Conservation (phyloP, 371 early-diverging fungal species). For the Mucor mucedo region DNA sequence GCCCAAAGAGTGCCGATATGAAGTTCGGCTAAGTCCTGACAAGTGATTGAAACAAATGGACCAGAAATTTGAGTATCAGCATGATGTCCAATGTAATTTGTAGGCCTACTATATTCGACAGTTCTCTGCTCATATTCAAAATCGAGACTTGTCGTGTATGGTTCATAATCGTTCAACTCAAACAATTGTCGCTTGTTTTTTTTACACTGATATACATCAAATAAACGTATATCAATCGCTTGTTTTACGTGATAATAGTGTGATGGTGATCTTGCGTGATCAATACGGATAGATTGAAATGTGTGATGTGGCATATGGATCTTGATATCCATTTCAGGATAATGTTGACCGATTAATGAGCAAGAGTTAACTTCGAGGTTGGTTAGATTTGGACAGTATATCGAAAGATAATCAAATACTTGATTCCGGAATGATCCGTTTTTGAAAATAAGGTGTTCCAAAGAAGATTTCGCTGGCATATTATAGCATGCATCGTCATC, state of each 20-base stretch:
- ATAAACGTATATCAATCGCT: conserved; percentile 6
- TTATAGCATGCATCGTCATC: not conserved
- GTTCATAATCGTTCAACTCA: conserved; percentile 21
- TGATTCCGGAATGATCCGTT: conserved; percentile 23
- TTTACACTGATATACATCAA: not conserved
- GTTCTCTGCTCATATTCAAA: conserved; percentile 22
- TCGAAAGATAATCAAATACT: conserved; percentile 12
- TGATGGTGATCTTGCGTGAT: conserved; percentile 4
- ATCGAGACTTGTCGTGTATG: not conserved
- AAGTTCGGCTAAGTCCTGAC: conserved; percentile 13
- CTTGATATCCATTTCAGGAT: conserved; percentile 10
- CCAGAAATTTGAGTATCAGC: not conserved
- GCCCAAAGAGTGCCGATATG: conserved; percentile 18
- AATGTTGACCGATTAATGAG: conserved; percentile 6
- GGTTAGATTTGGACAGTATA: conserved; percentile 4
- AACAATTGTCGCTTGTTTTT: not conserved
- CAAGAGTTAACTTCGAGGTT: conserved; percentile 9
- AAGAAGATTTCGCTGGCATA: not conserved
- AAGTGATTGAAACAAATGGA: conserved; percentile 16
- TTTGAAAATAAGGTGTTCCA: conserved; percentile 7
- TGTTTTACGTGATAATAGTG: conserved; percentile 2
- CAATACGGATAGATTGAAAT: conserved; percentile 10
- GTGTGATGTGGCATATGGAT: conserved; percentile 23
- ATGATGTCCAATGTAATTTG: not conserved
- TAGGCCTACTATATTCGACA: conserved; percentile 10